These are phyloP conservation scores for Trametes coccinea DNA, from an alignment of 768 basidiomycete species.

Conservation along the genomic window DNA sequence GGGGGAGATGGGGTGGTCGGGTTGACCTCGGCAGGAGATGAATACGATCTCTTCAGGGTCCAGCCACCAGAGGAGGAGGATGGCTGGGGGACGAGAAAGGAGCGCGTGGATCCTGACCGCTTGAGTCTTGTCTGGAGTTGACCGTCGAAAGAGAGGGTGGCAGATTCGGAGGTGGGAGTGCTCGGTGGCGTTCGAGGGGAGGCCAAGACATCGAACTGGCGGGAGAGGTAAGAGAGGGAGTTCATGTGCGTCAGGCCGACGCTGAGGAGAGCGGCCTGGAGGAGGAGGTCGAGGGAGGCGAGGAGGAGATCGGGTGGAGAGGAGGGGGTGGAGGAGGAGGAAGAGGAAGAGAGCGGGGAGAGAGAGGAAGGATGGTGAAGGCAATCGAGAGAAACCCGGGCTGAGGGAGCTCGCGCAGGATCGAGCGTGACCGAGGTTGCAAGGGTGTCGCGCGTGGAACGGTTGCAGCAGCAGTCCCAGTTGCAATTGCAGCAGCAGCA, in stretches of 20 bases:
- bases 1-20: conserved; percentile 20
- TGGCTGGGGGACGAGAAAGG: conserved; percentile 46
- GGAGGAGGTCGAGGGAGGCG: conserved; percentile 13
- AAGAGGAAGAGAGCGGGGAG: too few relatives aligned
- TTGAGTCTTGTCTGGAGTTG: conserved; percentile 29
- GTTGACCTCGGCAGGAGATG: conserved; percentile 57
- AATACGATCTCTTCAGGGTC: conserved; percentile 58
- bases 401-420: not conserved
- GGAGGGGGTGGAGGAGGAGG: conserved; percentile 11
- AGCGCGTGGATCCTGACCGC: conserved; percentile 61
- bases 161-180: conserved; percentile 46
- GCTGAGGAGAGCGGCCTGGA: conserved; percentile 22
- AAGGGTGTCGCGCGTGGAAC: conserved; percentile 10
- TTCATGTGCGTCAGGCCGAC: conserved; percentile 56
- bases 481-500: not conserved
- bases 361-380: conserved; percentile 1
- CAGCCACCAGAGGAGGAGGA: conserved; percentile 30
- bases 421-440: conserved; percentile 1
- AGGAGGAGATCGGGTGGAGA: conserved; percentile 7
- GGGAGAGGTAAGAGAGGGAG: conserved; percentile 77
- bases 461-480: not conserved
- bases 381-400: not conserved
- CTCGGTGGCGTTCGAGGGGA: conserved; percentile 59
- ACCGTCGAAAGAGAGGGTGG: conserved; percentile 32
- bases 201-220: conserved; percentile 78